phyloP scores from a whole-genome alignment of 129 eudicot genomes.

The Mikania micrantha region DNA sequence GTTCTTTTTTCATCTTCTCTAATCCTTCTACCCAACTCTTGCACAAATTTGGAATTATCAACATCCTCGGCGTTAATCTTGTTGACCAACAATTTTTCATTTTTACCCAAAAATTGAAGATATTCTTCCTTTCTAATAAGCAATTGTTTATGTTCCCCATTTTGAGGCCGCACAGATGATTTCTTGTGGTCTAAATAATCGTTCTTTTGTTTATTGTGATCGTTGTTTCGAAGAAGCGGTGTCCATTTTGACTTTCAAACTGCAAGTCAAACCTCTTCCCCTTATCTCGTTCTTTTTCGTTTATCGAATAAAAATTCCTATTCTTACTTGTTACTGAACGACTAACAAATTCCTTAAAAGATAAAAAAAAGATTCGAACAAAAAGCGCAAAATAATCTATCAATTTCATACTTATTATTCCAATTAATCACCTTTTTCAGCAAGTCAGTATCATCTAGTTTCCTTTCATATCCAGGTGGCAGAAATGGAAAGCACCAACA shows the following conservation, averaged over 20 bases:
- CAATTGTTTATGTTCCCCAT: slow-evolving; percentile 18
- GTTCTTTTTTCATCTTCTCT: background rate
- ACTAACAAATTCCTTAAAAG: too few relatives aligned
- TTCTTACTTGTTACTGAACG: too few relatives aligned
- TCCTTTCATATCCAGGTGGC: slow-evolving; percentile 81
- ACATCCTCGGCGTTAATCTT: slow-evolving; percentile 4
- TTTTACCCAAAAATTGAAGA: background rate
- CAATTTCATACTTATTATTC: background rate
- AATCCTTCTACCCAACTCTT: background rate
- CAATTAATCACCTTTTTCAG: slow-evolving; percentile 44
- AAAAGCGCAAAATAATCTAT: background rate
- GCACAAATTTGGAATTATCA: background rate
- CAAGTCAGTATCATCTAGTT: slow-evolving; percentile 41
- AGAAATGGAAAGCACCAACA: slow-evolving; percentile 84
- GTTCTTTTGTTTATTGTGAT: slow-evolving; percentile 19
- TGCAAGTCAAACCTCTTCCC: slow-evolving; percentile 28
- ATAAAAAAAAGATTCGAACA: too few relatives aligned
- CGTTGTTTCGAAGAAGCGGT: slow-evolving; percentile 2
- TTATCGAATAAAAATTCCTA: too few relatives aligned
- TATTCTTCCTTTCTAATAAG: background rate
- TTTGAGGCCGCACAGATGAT: slow-evolving; percentile 13
- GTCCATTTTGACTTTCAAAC: background rate
- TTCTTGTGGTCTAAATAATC: slow-evolving; percentile 17
- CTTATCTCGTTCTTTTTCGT: slow-evolving; percentile 54
- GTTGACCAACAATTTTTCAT: slow-evolving; percentile 5